Base-by-base conservation (phyloP, 257 asterid genomes). In the Petrea volubilis region DNA sequence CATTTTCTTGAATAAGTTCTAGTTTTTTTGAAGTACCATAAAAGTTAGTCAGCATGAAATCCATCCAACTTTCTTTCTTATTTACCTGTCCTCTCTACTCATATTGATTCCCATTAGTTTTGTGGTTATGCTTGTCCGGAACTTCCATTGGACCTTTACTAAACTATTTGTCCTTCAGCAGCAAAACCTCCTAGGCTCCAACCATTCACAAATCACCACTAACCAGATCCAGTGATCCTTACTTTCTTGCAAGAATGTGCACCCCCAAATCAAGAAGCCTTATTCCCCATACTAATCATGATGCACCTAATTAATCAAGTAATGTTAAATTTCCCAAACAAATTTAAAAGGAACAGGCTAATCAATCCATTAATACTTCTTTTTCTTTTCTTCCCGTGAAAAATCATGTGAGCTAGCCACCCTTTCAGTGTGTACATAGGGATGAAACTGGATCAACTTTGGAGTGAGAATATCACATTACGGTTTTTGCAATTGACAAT, bases 61-160 rank as follows among this genome's bases (percentile, higher is more conserved):
- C 24, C 77, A 51, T 23, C 77, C 34, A 34, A 50, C 12, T 44
- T 57, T 60, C 28, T 38, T 38, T 53, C 33, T 40, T n/a, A 15
- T 69, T 8, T 52, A 10, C 20, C 9, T 28, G 20, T 41, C 17
- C 20, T 27, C 18, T 11, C 2, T 13, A 8, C 51, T 28, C 50
- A 8, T 68, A 13, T 40, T 25, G 21, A 2, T 55, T 68, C 51
- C 14, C 24, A 66, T 17, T 52, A 6, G 1, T 52, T 43, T 23
- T 67, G 17, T 23, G 51, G 15, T 14, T 20, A 11, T 67, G 44
- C 24, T 23, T 2, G 13, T 28, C 43, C 64, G 41, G 53, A 63
- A 21, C 25, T 33, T 43, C 38, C 41, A 29, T n/a, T 14, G 14
- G 24, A 13, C 56, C 29, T 63, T 43, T 8, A 63, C 18, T 61